These are phyloP conservation scores for Oxalis stricta DNA, from an alignment of 441 rosid species.

Conservation along the genomic window DNA sequence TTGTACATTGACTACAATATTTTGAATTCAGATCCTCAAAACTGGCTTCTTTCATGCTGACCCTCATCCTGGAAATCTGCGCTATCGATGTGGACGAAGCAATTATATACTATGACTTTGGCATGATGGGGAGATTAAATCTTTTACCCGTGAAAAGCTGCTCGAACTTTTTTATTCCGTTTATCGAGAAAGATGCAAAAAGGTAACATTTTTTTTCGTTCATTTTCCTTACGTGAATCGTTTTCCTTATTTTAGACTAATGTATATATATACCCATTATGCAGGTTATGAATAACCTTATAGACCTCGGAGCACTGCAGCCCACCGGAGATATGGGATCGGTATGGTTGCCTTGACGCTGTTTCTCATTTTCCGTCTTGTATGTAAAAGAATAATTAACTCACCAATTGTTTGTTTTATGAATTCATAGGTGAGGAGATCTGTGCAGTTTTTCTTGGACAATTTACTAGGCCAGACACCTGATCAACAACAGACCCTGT, in stretches of 20 bases:
- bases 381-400: too few relatives aligned
- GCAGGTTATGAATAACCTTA: constrained; percentile 73
- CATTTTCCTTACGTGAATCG: too few relatives aligned
- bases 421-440: constrained; percentile 66
- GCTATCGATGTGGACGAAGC: constrained; percentile 98
- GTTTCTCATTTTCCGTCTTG: too few relatives aligned
- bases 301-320: constrained; percentile 86
- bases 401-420: not conserved
- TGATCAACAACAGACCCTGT: constrained; percentile 73
- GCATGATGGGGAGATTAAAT: constrained; percentile 98
- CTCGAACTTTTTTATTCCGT: constrained; percentile 82
- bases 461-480: constrained; percentile 66
- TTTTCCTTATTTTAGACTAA: not conserved
- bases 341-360: constrained; percentile 24
- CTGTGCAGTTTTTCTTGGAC: constrained; percentile 86
- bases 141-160: constrained; percentile 66
- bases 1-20: too few relatives aligned
- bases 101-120: constrained; percentile 92
- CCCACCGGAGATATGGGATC: constrained; percentile 92
- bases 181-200: constrained; percentile 88
- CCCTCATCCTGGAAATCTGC: constrained; percentile 98
- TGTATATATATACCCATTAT: constrained; percentile 11
- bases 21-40: constrained; percentile 90
- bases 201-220: too few relatives aligned
- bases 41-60: constrained; percentile 99